Evolutionary conservation across 2,329 filamentous ascomycete species (phyloP).

Genomic region (Paecilomyces variotii): DNA sequence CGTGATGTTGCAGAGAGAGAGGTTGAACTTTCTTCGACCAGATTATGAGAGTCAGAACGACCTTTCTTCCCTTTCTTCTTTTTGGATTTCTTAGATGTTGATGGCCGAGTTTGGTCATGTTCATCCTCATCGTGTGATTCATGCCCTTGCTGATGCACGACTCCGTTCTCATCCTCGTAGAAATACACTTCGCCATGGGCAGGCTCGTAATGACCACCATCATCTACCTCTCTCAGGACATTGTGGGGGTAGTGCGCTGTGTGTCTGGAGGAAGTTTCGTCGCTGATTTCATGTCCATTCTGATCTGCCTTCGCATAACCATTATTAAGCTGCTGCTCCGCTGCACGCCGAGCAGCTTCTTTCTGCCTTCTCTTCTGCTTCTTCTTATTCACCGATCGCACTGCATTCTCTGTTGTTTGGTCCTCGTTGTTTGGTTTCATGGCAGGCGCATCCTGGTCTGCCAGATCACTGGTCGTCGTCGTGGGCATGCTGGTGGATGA

Average conservation of each 20-base stretch:
- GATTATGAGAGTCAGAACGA: slow-evolving; percentile 25
- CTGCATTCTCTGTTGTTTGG: slow-evolving; percentile 14
- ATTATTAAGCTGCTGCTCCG: slow-evolving; percentile 38
- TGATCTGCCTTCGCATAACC: slow-evolving; percentile 22
- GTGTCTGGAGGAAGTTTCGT: slow-evolving; percentile 18
- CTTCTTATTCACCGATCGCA: slow-evolving; percentile 69
- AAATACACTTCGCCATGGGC: slow-evolving; percentile 48
- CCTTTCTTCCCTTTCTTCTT: slow-evolving; percentile 35
- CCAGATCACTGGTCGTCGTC: background rate
- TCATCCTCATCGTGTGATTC: slow-evolving; percentile 14
- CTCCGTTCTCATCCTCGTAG: slow-evolving; percentile 48
- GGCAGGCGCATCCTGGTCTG: slow-evolving; percentile 11
- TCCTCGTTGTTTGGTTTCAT: slow-evolving; percentile 7
- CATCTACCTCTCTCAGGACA: slow-evolving; percentile 16
- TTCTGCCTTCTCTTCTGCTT: slow-evolving; percentile 92
- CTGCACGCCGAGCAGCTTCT: slow-evolving; percentile 62
- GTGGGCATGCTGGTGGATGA: slow-evolving; percentile 12
- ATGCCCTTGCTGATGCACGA: slow-evolving; percentile 21
- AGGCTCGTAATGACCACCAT: slow-evolving; percentile 31
- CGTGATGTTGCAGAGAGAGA: slow-evolving; percentile 31
- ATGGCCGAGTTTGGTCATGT: slow-evolving; percentile 16
- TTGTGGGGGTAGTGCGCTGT: slow-evolving; percentile 5
- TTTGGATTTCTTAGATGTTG: slow-evolving; percentile 27
- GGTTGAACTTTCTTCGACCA: slow-evolving; percentile 30
- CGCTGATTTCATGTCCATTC: slow-evolving; percentile 20